phyloP scores from a whole-genome alignment of 768 basidiomycete species.

The Rhizopogon rudus region DNA sequence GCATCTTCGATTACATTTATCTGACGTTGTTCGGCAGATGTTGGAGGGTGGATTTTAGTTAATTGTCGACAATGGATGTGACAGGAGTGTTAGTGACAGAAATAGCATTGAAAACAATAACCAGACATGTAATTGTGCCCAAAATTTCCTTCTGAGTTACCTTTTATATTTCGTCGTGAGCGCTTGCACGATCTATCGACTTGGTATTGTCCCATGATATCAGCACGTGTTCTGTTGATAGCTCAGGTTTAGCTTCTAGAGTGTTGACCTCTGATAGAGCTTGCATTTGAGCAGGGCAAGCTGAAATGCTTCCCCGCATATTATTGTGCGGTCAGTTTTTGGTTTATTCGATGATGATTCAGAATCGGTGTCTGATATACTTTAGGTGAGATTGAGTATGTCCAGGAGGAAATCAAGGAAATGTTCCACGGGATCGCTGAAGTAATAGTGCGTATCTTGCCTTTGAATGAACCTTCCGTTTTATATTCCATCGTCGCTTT shows the following conservation, averaged over 20 bases:
- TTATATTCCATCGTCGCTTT: neutral
- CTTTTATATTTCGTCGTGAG: neutral
- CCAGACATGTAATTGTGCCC: neutral
- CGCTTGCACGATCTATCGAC: too few relatives aligned
- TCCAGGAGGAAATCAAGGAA: conserved; percentile 59
- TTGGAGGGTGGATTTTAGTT: neutral
- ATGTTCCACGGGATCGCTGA: conserved; percentile 63
- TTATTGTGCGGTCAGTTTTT: conserved; percentile 18
- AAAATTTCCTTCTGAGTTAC: neutral
- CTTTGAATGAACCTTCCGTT: neutral
- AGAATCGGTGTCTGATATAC: too few relatives aligned
- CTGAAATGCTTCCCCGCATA: conserved; percentile 9
- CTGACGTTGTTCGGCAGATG: neutral
- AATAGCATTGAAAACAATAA: neutral
- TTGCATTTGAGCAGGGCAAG: neutral
- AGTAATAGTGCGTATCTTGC: conserved; percentile 52
- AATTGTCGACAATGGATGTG: neutral
- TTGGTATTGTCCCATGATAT: neutral
- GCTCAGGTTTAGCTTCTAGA: neutral
- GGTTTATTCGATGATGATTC: neutral
- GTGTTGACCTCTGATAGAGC: neutral
- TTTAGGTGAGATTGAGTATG: conserved; percentile 68
- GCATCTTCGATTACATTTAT: neutral
- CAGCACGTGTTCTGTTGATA: neutral
- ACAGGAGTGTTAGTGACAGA: neutral